phyloP scores from a whole-genome alignment of 148 eudicot species.

The Chenopodium berlandieri region DNA sequence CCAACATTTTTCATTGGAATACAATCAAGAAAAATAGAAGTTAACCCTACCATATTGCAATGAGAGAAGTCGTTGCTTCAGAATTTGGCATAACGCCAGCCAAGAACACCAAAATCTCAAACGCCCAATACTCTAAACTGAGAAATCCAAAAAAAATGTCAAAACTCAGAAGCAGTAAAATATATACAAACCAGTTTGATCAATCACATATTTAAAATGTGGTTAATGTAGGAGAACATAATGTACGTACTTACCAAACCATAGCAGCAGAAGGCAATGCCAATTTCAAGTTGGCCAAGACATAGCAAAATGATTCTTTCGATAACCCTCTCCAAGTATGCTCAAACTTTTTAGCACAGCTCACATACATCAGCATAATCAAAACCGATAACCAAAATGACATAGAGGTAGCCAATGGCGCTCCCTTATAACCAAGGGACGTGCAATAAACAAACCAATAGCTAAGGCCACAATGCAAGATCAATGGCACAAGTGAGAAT shows the following conservation, averaged over 20 bases:
- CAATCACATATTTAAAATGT: neutral
- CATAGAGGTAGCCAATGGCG: slow-evolving; percentile 67
- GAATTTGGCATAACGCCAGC: slow-evolving; percentile 87
- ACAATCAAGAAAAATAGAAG: neutral
- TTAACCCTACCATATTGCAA: slow-evolving; percentile 76
- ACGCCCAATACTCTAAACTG: slow-evolving; percentile 93
- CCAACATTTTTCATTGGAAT: neutral
- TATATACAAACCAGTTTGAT: slow-evolving; percentile 8
- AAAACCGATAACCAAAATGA: slow-evolving; percentile 56
- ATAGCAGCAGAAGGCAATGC: slow-evolving; percentile 82
- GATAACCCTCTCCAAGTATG: slow-evolving; percentile 63
- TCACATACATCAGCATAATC: slow-evolving; percentile 40
- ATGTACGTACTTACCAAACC: neutral
- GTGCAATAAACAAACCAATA: slow-evolving; percentile 50
- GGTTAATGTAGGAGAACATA: neutral
- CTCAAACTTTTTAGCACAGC: slow-evolving; percentile 38
- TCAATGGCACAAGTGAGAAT: slow-evolving; percentile 51
- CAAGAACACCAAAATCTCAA: slow-evolving; percentile 73
- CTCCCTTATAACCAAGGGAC: slow-evolving; percentile 50
- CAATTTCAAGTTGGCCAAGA: slow-evolving; percentile 44
- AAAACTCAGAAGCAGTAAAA: neutral
- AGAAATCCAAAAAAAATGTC: neutral
- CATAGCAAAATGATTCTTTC: slow-evolving; percentile 42
- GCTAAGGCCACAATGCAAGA: slow-evolving; percentile 42
- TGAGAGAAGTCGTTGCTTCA: slow-evolving; percentile 63